phyloP scores from a whole-genome alignment of 2,329 filamentous ascomycete genomes.

The Elsinoe necatrix region DNA sequence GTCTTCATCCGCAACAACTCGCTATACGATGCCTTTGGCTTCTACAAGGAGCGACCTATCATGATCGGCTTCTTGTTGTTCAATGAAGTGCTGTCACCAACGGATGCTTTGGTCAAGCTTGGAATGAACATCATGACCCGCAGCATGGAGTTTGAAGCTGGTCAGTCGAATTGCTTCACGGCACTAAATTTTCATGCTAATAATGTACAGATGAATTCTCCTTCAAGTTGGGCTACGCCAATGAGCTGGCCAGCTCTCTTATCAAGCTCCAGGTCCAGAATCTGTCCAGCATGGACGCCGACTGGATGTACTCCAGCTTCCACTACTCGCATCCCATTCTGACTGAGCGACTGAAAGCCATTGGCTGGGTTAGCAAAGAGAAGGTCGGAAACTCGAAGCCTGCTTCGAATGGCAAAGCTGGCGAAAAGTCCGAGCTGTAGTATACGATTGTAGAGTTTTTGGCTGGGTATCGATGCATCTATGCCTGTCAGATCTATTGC shows the following conservation, averaged over 20 bases:
- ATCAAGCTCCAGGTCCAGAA: slow-evolving; percentile 99
- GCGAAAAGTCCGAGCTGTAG: slow-evolving; percentile 67
- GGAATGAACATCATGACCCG: slow-evolving; percentile 93
- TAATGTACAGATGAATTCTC: slow-evolving; percentile 64
- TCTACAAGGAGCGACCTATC: slow-evolving; percentile 72
- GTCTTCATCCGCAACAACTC: slow-evolving; percentile 95
- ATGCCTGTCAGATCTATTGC: background rate
- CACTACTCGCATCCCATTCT: slow-evolving; percentile 97
- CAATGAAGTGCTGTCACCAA: slow-evolving; percentile 88
- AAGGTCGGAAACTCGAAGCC: slow-evolving; percentile 44
- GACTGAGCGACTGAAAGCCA: slow-evolving; percentile 81
- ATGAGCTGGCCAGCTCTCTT: slow-evolving; percentile 74
- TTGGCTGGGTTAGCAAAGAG: slow-evolving; percentile 70
- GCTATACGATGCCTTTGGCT: slow-evolving; percentile 85
- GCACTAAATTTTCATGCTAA: slow-evolving; percentile 13
- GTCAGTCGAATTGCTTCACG: slow-evolving; percentile 32
- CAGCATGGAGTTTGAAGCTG: slow-evolving; percentile 92
- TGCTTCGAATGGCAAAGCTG: slow-evolving; percentile 46
- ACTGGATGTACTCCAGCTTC: slow-evolving; percentile 97
- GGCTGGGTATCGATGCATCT: slow-evolving; percentile 11
- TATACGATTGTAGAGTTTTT: slow-evolving; percentile 1
- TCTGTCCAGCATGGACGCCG: slow-evolving; percentile 95
- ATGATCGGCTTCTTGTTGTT: slow-evolving; percentile 97
- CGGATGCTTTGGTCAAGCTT: slow-evolving; percentile 90
- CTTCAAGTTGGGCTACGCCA: slow-evolving; percentile 69